phyloP scores from a whole-genome alignment of 495 filamentous ascomycete genomes.

The Podospora sp. region DNA sequence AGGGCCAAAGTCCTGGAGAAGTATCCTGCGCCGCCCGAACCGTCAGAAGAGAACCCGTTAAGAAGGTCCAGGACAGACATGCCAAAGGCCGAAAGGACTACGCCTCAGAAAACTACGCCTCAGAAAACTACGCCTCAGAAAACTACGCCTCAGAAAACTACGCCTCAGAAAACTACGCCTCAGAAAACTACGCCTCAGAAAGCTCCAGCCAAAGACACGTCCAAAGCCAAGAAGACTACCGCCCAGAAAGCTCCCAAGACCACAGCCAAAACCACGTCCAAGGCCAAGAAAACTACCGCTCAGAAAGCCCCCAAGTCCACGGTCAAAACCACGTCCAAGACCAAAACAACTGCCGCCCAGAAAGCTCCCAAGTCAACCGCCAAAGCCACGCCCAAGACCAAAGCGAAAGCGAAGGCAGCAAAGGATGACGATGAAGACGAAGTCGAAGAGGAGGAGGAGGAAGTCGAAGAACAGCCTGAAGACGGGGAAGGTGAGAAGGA shows the following conservation, averaged over 20 bases:
- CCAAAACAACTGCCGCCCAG: not conserved
- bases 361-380: not conserved
- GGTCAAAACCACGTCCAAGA: not conserved
- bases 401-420: no score
- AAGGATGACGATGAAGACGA: not conserved
- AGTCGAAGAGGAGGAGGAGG: not conserved
- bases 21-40: not conserved
- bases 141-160: no score
- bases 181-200: no score
- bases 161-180: no score
- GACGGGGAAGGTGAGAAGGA: no score
- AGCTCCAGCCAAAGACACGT: no score
- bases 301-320: not conserved
- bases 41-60: no score
- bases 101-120: no score
- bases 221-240: not conserved
- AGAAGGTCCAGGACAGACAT: no score
- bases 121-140: no score
- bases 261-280: not conserved
- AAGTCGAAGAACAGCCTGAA: not conserved
- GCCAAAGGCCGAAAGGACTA: no score
- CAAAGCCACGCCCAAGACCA: not conserved
- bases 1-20: conserved; percentile 25
- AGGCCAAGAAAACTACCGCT: not conserved
- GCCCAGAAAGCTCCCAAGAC: not conserved